A percentile compares a stretch with the other conserved stretches of the same genome.
phyloP scores from a whole-genome alignment of 345 rosid species.

The Gossypium sturtianum region DNA sequence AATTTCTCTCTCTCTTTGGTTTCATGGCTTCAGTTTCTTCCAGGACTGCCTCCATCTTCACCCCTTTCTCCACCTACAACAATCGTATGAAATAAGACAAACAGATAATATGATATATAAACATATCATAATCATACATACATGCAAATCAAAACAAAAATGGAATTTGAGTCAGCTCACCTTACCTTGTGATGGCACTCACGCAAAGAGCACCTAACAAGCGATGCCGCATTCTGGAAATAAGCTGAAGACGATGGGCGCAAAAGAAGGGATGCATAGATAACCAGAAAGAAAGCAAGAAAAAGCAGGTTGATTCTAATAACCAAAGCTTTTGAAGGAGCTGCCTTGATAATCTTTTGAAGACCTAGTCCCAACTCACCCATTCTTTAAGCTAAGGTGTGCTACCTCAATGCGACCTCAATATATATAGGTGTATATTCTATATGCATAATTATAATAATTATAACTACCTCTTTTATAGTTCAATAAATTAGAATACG shows the following conservation, averaged over 20 bases:
- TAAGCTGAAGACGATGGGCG: slow-evolving; percentile 63
- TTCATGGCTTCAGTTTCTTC: slow-evolving; percentile 24
- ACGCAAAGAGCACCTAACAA: slow-evolving; percentile 63
- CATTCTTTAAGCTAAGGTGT: slow-evolving; percentile 24
- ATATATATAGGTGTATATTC: slow-evolving; percentile 2
- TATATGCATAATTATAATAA: background rate
- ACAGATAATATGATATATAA: background rate
- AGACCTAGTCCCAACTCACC: slow-evolving; percentile 28
- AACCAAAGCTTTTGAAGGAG: slow-evolving; percentile 56
- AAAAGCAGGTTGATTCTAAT: slow-evolving; percentile 60
- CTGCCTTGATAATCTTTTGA: slow-evolving; percentile 43
- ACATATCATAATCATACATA: background rate
- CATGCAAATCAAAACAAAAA: background rate
- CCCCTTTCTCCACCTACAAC: slow-evolving; percentile 43
- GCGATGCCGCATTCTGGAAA: slow-evolving; percentile 55
- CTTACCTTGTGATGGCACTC: slow-evolving; percentile 94
- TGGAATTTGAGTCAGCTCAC: slow-evolving; percentile 37
- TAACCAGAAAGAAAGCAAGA: slow-evolving; percentile 54
- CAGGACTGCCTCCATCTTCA: slow-evolving; percentile 57
- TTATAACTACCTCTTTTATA: slow-evolving; percentile 1
- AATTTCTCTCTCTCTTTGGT: slow-evolving; percentile 13
- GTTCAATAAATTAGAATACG: background rate
- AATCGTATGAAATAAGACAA: background rate
- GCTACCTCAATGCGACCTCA: slow-evolving; percentile 17
- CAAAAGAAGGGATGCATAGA: slow-evolving; percentile 47